Conservation (phyloP, 1,284 basidiomycete genomes). For the Cystobasidiaceae sp. region DNA sequence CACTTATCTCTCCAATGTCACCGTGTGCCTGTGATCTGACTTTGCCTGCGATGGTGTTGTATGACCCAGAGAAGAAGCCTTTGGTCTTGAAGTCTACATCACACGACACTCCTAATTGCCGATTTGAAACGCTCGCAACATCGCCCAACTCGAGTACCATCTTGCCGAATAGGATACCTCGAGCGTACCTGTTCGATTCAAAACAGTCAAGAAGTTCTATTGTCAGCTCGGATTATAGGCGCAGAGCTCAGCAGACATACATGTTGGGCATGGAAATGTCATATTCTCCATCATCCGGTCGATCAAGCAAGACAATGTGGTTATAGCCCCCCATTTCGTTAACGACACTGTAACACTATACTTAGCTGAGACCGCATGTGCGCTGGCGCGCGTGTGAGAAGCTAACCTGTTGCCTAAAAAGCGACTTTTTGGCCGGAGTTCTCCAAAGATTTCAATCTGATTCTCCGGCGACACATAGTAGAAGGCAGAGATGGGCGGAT, state of each 20-base stretch:
- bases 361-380: too few species aligned
- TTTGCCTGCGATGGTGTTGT: conserved; percentile 82
- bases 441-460: conserved; percentile 71
- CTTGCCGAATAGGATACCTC: conserved; percentile 95
- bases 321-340: conserved; percentile 53
- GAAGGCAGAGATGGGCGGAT: conserved; percentile 93
- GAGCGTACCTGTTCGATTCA: conserved; percentile 61
- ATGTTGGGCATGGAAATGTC: conserved; percentile 93
- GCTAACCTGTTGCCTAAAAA: conserved; percentile 98
- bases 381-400: too few species aligned
- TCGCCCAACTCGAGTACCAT: conserved; percentile 98
- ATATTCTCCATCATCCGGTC: conserved; percentile 83
- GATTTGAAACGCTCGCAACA: conserved; percentile 76
- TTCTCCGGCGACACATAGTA: conserved; percentile 95
- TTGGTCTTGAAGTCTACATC: conserved; percentile 98
- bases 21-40: conserved; percentile 58
- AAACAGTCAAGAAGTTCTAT: neutral
- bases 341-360: too few species aligned
- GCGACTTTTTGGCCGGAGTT: conserved; percentile 89
- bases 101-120: conserved; percentile 65
- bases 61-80: conserved; percentile 96
- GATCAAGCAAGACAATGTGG: conserved; percentile 64
- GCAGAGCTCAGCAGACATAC: conserved; percentile 44
- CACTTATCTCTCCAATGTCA: conserved; percentile 81
- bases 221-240: neutral